Conservation (phyloP, 2,329 filamentous ascomycete species). For the Stylonectria norvegica region DNA sequence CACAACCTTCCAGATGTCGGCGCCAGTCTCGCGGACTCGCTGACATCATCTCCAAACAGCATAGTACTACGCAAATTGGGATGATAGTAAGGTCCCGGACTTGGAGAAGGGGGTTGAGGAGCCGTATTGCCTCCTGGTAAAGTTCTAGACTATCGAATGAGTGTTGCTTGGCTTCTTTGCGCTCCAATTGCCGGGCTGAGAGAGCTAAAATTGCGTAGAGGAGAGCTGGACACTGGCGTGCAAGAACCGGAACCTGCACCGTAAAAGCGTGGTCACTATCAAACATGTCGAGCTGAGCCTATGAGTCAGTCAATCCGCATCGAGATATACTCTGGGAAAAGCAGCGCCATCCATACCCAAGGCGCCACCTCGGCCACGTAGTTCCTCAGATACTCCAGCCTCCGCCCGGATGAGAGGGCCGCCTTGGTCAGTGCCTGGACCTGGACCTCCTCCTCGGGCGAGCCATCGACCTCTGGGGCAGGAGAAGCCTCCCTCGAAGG, state of each 20-base stretch:
- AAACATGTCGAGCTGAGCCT: slow-evolving; percentile 53
- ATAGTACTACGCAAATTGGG: slow-evolving; percentile 38
- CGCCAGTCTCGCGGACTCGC: slow-evolving; percentile 47
- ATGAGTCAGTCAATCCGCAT: slow-evolving; percentile 1
- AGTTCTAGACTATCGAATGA: slow-evolving; percentile 52
- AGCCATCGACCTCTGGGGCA: slow-evolving; percentile 16
- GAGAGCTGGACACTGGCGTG: slow-evolving; percentile 43
- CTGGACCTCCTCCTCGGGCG: slow-evolving; percentile 17
- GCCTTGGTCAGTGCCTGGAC: slow-evolving; percentile 22
- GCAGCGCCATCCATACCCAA: slow-evolving; percentile 36
- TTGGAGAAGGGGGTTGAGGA: slow-evolving; percentile 34
- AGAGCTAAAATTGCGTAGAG: slow-evolving; percentile 52
- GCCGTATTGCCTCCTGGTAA: slow-evolving; percentile 52
- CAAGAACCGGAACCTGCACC: slow-evolving; percentile 48
- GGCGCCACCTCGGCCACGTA: slow-evolving; percentile 53
- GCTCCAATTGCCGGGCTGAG: slow-evolving; percentile 52
- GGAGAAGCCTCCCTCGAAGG: slow-evolving; percentile 40
- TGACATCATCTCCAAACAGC: slow-evolving; percentile 43
- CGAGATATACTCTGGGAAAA: slow-evolving; percentile 4
- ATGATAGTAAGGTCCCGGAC: slow-evolving; percentile 32
- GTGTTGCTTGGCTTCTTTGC: slow-evolving; percentile 41
- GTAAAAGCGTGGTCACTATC: slow-evolving; percentile 52
- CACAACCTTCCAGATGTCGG: slow-evolving; percentile 55
- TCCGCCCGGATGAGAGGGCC: slow-evolving; percentile 30
- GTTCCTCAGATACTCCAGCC: slow-evolving; percentile 43